Conservation (phyloP, 805 yeast species). For the Ascoidea asiatica region DNA sequence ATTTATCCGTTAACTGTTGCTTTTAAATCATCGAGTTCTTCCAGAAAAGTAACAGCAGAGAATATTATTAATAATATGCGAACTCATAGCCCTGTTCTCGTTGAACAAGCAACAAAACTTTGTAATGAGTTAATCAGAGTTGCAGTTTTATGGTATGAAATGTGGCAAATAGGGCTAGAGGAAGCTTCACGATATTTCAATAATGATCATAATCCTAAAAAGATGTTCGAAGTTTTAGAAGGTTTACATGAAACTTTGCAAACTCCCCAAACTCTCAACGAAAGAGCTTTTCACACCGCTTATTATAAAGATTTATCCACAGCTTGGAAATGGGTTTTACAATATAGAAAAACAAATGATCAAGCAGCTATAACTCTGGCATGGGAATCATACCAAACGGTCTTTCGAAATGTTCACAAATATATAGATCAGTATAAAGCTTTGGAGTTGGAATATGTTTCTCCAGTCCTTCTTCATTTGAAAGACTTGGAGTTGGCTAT, state of each 20-base stretch:
- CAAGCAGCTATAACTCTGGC: conserved; percentile 40
- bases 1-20: conserved; percentile 95
- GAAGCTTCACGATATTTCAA: conserved; percentile 90
- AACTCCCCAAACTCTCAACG: conserved; percentile 89
- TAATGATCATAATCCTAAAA: conserved; percentile 89
- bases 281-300: conserved; percentile 81
- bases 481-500: conserved; percentile 74
- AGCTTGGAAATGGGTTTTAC: conserved; percentile 87
- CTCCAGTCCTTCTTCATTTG: conserved; percentile 77
- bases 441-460: conserved; percentile 75
- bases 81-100: conserved; percentile 69
- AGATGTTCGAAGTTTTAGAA: conserved; percentile 83
- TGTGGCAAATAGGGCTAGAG: conserved; percentile 96
- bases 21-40: conserved; percentile 81
- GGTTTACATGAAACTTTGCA: conserved; percentile 78
- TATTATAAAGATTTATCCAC: conserved; percentile 88
- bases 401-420: conserved; percentile 80
- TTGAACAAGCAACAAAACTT: conserved; percentile 89
- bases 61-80: conserved; percentile 89
- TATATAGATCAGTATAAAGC: conserved; percentile 80
- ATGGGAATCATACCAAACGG: conserved; percentile 93
- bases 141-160: conserved; percentile 94
- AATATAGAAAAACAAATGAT: conserved; percentile 73
- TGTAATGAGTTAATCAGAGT: conserved; percentile 87
- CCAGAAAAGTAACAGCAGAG: conserved; percentile 82